Evolutionary conservation across 805 yeast species (phyloP), one percentile per base, ranked within the genome.

Genomic region (Candida yuanshanica): DNA sequence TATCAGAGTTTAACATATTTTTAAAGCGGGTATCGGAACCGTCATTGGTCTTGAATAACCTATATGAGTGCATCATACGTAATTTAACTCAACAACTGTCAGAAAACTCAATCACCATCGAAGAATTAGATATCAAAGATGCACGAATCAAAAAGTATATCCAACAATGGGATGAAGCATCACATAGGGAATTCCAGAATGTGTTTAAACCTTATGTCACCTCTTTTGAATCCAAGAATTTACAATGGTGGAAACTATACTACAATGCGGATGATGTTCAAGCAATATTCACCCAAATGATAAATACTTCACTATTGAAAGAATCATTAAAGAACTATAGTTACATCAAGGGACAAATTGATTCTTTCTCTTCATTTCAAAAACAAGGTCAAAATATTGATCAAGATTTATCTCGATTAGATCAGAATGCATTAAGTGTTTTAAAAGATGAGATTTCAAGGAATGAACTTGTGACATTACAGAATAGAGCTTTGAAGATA

Each of bases 181-280:
- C 66, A 0, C 66, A 63, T 42, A 34, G 26, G 6, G 61, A 61
- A 36, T 48, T 62, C 37, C 66, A 63, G 43, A 38, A 43, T 8
- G 37, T 40, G 2, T 57, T 62, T 27, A 49, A 54, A 37, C 63
- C 63, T 7, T 48, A 47, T 22, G 49, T 63, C 13, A 41, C 49
- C 5, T 27, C 46, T 3, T 63, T 47, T 34, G 59, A 56, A 16
- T 44, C 44, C 13, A 48, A 44, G 7, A 57, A 62, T 16, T 44
- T 63, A 9, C 48, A 62, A 4, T 50, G 64, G 51, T 56, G 60
- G 60, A 61, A 52, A 47, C 38, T 63, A 13, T 62, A 62, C 47
- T 46, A 55, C 10, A 52, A 56, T 32, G 57, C 58, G 18, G 65
- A 62, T 43, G 59, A 54, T 33, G 44, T 62, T 16, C 56, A 55